Evolutionary conservation across 495 filamentous ascomycete species (phyloP), one percentile per base, ranked within the genome.

Genomic region (Margaritispora aquatica): DNA sequence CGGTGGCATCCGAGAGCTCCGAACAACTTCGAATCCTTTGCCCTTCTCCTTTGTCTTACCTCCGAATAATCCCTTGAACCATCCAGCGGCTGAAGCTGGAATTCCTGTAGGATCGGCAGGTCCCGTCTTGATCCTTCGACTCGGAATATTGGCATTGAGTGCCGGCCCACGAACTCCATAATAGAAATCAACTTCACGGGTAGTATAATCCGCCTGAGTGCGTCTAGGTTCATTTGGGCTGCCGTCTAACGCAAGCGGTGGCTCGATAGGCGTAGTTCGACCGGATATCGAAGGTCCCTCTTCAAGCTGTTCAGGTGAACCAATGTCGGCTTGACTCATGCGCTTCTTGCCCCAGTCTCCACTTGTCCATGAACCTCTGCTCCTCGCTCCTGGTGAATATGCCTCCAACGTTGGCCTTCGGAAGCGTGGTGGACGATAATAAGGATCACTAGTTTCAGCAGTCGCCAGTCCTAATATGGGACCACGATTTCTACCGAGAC

Each of bases 21-120:
- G 78, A 13, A 97, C 94, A 17, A 98, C 94, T 69, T 96, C 94
- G 58, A 98, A 98, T 0, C 94, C 94, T 71, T 96, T 97, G 26
- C 87, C 88, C 65, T 84, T 94, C 46, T 94, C 90, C 64, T 94
- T 96, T 2, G 82, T 88, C 70, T 94, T 91, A 8, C 86, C 89
- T 26, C 84, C 84, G 58, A 96, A 81, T 29, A 96, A 72, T 34
- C 79, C 79, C 63, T 88, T 86, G 70, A 98, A 81, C 88, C 92
- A 98, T 0, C 90, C 90, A 2, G 89, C 86, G 1, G 94, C 92
- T 9, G 88, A 89, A 3, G 89, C 86, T 13, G 94, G 88, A 1
- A 93, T 92, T 0, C 90, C 87, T 31, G 92, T 96, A 5, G 94
- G 94, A 73, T 98, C 95, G 19, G 93, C 92, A 1, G 94, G 94